Percentiles rank a stretch among this genome's conserved stretches.
These are phyloP conservation scores for Tylopilus sp. DNA, from an alignment of 768 basidiomycete species.

Conservation along the genomic window DNA sequence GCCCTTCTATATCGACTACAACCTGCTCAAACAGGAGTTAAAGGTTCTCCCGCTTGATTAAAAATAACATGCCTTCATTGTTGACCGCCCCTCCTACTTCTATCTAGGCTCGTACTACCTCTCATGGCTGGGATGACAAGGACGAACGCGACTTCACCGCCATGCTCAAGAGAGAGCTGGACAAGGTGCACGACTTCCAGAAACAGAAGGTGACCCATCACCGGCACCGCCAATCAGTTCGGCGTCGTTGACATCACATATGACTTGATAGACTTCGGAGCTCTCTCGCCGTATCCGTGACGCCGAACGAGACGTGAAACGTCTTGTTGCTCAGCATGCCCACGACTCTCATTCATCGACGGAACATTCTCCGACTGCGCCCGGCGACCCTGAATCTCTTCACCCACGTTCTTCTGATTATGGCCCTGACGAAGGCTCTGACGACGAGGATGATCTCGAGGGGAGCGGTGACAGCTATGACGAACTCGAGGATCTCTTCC, in stretches of 20 bases:
- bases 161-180: constrained; percentile 80
- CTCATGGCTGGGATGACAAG: constrained; percentile 61
- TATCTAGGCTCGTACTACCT: constrained; percentile 50
- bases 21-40: constrained; percentile 82
- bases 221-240: background rate
- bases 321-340: constrained; percentile 68
- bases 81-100: background rate
- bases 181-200: constrained; percentile 94
- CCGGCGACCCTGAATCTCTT: constrained; percentile 57
- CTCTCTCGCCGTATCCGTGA: constrained; percentile 76
- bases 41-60: constrained; percentile 48
- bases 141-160: constrained; percentile 83
- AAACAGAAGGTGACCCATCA: constrained; percentile 64
- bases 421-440: constrained; percentile 65
- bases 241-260: background rate
- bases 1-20: constrained; percentile 88
- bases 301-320: constrained; percentile 78
- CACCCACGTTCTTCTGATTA: constrained; percentile 40
- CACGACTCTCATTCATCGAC: constrained; percentile 20
- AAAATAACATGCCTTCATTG: background rate
- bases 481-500: constrained; percentile 74
- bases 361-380: constrained; percentile 22
- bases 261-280: constrained; percentile 63
- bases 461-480: constrained; percentile 52
- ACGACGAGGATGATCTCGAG: constrained; percentile 48